Evolutionary conservation across 2,329 filamentous ascomycete genomes (phyloP), one percentile per base, ranked within the genome.

Genomic region (Onygenales sp.): DNA sequence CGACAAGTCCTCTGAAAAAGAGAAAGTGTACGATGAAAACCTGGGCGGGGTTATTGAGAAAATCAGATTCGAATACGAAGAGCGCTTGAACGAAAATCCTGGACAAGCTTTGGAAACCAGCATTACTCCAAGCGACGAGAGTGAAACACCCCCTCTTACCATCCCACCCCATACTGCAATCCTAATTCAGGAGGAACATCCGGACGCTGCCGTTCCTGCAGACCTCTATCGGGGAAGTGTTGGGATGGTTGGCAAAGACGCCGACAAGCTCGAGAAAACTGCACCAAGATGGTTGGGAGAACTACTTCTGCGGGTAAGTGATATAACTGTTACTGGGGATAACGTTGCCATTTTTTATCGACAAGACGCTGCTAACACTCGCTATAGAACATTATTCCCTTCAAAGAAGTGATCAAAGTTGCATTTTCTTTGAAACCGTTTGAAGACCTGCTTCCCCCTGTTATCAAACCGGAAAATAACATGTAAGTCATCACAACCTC

Each of bases 351-450:
- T 9, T 21, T n/a, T 10, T 38, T 46, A 41, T 43, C 21, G 17
- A 38, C 21, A 41, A 9, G 8, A 39, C 27, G 13, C 4, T 7
- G 44, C 41, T 51, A 33, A 52, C 43, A 43, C 17, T 36, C 35
- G 5, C 11, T 6, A 55, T 49, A 89, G 76, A 96, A 96, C 66
- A 79, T 82, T 66, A 82, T 89, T 7, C 89, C 90, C 0, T 72
- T 78, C 55, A 97, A 97, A 73, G 93, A 97, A n/a, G 84, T 91
- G 1, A 82, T 92, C 61, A 98, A 98, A 76, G 85, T 97, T n/a
- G 91, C 89, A 3, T 98, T 98, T 64, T 81, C 95, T 13, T 77
- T 98, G 27, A 83, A 93, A 61, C 91, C 93, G 0, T 90, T 81
- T 73, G 79, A 87, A 62, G 85, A 89, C 59, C 72, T 79, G 31